Conservation (phyloP, 352 stramenopile species). For the Phytopythium oedochilum region DNA sequence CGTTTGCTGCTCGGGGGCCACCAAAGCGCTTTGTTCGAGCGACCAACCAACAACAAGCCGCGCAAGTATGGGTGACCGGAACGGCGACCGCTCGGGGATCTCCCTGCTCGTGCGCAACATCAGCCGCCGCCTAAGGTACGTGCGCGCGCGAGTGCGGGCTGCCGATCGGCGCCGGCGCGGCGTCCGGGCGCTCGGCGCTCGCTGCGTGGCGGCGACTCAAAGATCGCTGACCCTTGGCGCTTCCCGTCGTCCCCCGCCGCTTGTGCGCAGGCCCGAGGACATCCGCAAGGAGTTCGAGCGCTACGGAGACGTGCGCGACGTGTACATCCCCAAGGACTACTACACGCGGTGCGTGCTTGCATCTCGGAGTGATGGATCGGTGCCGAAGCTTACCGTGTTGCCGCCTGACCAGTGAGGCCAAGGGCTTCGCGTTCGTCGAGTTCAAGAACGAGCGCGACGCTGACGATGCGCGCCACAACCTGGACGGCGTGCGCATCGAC, state of each 20-base stretch:
- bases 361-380: neutral
- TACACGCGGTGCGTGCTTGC: slow-evolving; percentile 44
- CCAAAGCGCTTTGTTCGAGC: neutral
- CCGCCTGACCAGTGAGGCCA: slow-evolving; percentile 73
- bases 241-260: neutral
- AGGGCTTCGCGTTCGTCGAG: slow-evolving; percentile 96
- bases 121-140: slow-evolving; percentile 79
- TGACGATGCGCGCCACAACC: slow-evolving; percentile 85
- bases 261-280: slow-evolving; percentile 71
- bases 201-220: neutral
- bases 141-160: neutral
- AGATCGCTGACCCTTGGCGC: slow-evolving; percentile 6
- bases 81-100: slow-evolving; percentile 70
- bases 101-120: slow-evolving; percentile 94
- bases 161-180: neutral
- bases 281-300: slow-evolving; percentile 91
- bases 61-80: slow-evolving; percentile 8
- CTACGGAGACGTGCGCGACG: slow-evolving; percentile 92
- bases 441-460: slow-evolving; percentile 91
- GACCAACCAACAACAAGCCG: slow-evolving; percentile 12
- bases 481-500: slow-evolving; percentile 91
- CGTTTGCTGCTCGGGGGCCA: neutral
- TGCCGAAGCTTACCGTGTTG: too few relatives aligned
- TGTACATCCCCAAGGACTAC: slow-evolving; percentile 95
- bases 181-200: neutral